These are phyloP conservation scores for Suhomyces choctaworum DNA, from an alignment of 1,139 yeast species.

Conservation along the genomic window DNA sequence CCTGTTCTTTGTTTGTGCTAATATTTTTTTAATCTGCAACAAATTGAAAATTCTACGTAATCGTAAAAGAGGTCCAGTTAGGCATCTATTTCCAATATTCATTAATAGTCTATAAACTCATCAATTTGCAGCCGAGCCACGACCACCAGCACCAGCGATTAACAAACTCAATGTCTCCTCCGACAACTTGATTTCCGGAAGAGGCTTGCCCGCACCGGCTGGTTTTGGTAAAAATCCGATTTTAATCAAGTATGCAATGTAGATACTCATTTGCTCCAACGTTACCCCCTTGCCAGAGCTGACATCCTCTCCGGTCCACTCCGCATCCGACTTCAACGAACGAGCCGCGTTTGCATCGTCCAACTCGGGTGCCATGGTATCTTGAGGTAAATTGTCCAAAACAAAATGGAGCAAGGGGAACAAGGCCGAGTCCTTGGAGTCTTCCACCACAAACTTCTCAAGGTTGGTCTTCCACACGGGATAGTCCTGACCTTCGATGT, in stretches of 20 bases:
- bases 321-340: constrained; percentile 60
- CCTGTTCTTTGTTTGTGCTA: too few species aligned
- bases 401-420: constrained; percentile 94
- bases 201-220: constrained; percentile 36
- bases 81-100: too few species aligned
- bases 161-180: constrained; percentile 65
- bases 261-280: constrained; percentile 63
- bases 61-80: too few species aligned
- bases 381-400: constrained; percentile 84
- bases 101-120: too few species aligned
- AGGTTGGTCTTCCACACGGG: constrained; percentile 74
- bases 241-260: constrained; percentile 74
- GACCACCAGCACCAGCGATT: constrained; percentile 85
- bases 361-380: constrained; percentile 92
- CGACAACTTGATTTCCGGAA: constrained; percentile 62
- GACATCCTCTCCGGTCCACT: constrained; percentile 64
- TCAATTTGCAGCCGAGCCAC: constrained; percentile 52
- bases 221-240: constrained; percentile 79
- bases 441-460: constrained; percentile 68
- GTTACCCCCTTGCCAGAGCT: constrained; percentile 76
- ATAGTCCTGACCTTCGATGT: constrained; percentile 62
- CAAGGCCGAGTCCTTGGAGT: constrained; percentile 75
- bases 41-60: too few species aligned
- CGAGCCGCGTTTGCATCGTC: constrained; percentile 78
- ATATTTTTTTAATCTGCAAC: too few species aligned